These are phyloP conservation scores for Crucibulum laeve DNA, from an alignment of 768 basidiomycete genomes.

Conservation along the genomic window DNA sequence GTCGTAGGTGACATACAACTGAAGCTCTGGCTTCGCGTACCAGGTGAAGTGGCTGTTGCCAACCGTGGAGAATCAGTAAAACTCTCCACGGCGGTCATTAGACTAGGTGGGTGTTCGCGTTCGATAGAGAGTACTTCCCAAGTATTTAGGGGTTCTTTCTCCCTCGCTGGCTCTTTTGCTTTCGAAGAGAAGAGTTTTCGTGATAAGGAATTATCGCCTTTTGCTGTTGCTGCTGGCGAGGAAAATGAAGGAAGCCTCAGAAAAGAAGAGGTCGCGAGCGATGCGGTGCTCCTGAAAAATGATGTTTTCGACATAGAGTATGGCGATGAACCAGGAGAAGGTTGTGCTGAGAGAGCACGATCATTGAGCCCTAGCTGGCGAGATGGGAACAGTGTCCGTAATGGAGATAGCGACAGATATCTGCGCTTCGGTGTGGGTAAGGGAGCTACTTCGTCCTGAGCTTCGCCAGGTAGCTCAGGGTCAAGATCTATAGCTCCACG, in stretches of 20 bases:
- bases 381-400: slow-evolving; percentile 42
- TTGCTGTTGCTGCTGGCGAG: slow-evolving; percentile 17
- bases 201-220: slow-evolving; percentile 26
- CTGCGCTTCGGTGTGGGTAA: slow-evolving; percentile 26
- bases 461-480: slow-evolving; percentile 9
- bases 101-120: slow-evolving; percentile 17
- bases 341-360: slow-evolving; percentile 37
- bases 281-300: slow-evolving; percentile 43
- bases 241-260: slow-evolving; percentile 23
- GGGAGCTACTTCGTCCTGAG: slow-evolving; percentile 7
- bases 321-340: slow-evolving; percentile 32
- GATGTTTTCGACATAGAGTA: slow-evolving; percentile 30
- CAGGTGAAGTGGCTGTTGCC: slow-evolving; percentile 14
- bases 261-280: slow-evolving; percentile 37
- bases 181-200: slow-evolving; percentile 33
- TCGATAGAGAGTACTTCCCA: slow-evolving; percentile 41
- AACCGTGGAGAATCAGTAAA: slow-evolving; percentile 11
- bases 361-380: slow-evolving; percentile 28
- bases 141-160: slow-evolving; percentile 29
- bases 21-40: slow-evolving; percentile 22
- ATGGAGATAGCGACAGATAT: slow-evolving; percentile 40
- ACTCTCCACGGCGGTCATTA: slow-evolving; percentile 21
- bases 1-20: slow-evolving; percentile 16
- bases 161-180: slow-evolving; percentile 30
- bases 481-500: slow-evolving; percentile 25